phyloP scores from a whole-genome alignment of 768 basidiomycete species.

The Agrocybe praecox region DNA sequence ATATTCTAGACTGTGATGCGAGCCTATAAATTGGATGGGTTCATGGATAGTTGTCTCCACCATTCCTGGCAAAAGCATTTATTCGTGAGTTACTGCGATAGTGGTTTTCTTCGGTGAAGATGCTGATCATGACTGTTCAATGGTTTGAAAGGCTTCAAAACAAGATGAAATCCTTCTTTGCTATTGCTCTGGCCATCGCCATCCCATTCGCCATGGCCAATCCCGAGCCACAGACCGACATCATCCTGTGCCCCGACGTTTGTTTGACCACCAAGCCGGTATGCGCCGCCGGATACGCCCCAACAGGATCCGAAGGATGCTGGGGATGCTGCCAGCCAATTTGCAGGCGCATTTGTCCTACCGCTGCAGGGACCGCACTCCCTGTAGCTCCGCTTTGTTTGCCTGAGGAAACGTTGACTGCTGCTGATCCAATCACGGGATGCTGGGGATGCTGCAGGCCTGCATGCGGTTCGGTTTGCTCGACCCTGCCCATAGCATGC shows the following conservation, averaged over 20 bases:
- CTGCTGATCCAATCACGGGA: not conserved
- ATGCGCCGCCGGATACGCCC: conserved; percentile 11
- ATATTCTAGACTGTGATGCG: too few species aligned
- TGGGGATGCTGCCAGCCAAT: conserved; percentile 18
- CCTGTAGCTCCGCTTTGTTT: conserved; percentile 1
- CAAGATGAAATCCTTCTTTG: not conserved
- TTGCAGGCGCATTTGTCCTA: conserved; percentile 2
- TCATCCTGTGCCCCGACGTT: conserved; percentile 1
- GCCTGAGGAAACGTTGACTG: not conserved
- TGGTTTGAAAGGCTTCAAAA: too few species aligned
- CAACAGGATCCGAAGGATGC: conserved; percentile 16
- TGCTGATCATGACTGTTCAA: too few species aligned
- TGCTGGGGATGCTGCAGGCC: conserved; percentile 10
- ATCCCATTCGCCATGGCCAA: not conserved
- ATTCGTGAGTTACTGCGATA: too few species aligned
- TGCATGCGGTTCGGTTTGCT: conserved; percentile 3
- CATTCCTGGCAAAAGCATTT: too few species aligned
- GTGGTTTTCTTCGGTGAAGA: too few species aligned
- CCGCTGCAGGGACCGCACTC: not conserved
- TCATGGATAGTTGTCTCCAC: too few species aligned
- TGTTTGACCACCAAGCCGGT: conserved; percentile 12
- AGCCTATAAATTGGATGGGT: too few species aligned
- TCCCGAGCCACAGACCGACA: not conserved
- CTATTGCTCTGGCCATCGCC: not conserved
- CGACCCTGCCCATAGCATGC: not conserved